Evolutionary conservation across 441 rosid species (phyloP), one percentile per base, ranked within the genome.

Genomic region (Populus tomentosa): DNA sequence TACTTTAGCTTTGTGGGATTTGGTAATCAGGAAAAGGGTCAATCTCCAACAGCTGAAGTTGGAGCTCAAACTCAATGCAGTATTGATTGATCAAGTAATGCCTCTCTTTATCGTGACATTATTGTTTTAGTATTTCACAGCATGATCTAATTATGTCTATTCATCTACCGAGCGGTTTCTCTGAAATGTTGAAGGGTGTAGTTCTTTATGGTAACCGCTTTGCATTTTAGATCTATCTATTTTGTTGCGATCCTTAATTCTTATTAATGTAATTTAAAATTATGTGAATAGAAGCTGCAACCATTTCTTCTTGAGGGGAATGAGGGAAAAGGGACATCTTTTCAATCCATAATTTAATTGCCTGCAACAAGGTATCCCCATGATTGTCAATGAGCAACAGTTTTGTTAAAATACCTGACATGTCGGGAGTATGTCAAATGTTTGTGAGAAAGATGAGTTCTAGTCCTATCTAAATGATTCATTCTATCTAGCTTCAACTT

Each of bases 41-140:
- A 78, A 81, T 80, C 86, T 97, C 64, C 97, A 91, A 78, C 91
- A 84, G 87, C 84, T 89, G 82, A 88, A 82, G 85, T 86, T 87
- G 81, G 92, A 92, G 87, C 89, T 93, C 70, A 92, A 90, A 88
- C 89, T 97, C 78, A 88, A 83, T 81, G 80, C 88, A 28, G 74
- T 94, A 79, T 81, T 97, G 83, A 89, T 82, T 80, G 80, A 84
- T 74, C 99, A 97, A 77, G 99, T 94, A 87, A 75, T 67, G 66
- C 76, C 79, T 78, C 78, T 81, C 72, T 77, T 67, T 75, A 50
- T 50, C 59, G 5, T 50, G 59, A 50, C 59, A 50, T 50, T 50
- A 50, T 50, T 50, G 59, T 50, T 50, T 50, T 50, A 50, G 59
- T 50, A 50, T 1, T 50, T 50, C 59, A 50, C n/a, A 50, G 59